phyloP scores from a whole-genome alignment of 2,329 filamentous ascomycete genomes.

The Oidium heveae region DNA sequence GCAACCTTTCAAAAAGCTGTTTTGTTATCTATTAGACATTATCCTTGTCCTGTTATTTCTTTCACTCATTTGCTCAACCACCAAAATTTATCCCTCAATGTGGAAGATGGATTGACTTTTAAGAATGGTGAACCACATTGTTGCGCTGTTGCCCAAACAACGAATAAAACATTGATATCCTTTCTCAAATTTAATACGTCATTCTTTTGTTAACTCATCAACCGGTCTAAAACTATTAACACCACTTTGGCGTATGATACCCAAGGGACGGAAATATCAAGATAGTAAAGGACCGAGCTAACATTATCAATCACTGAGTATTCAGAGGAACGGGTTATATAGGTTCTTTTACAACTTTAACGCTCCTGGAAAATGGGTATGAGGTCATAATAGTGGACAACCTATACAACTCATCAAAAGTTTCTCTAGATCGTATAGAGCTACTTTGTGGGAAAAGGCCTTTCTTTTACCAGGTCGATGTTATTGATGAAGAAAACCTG shows the following conservation, averaged over 20 bases:
- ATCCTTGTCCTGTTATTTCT: not conserved
- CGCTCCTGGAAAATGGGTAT: conserved; percentile 82
- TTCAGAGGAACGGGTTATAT: conserved; percentile 92
- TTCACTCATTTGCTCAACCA: not conserved
- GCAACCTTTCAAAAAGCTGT: not conserved
- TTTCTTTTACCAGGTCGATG: conserved; percentile 60
- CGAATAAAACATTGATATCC: too few relatives aligned
- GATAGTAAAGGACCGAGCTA: too few relatives aligned
- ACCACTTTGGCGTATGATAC: too few relatives aligned
- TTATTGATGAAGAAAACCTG: conserved; percentile 62
- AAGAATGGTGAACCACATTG: too few relatives aligned
- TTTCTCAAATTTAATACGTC: too few relatives aligned
- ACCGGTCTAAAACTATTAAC: too few relatives aligned
- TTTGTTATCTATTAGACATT: not conserved
- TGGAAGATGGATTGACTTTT: too few relatives aligned
- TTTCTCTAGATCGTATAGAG: conserved; percentile 85
- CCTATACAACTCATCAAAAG: conserved; percentile 86
- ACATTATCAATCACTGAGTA: conserved; percentile 9
- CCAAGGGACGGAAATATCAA: too few relatives aligned
- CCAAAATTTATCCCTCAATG: not conserved
- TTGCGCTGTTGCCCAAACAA: too few relatives aligned
- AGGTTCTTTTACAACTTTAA: conserved; percentile 83
- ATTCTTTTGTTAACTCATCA: too few relatives aligned
- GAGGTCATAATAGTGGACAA: conserved; percentile 92
- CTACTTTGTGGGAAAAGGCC: conserved; percentile 75